These are phyloP conservation scores for Zygosaccharomyces sapae DNA, from an alignment of 1,139 yeast species.

Conservation along the genomic window DNA sequence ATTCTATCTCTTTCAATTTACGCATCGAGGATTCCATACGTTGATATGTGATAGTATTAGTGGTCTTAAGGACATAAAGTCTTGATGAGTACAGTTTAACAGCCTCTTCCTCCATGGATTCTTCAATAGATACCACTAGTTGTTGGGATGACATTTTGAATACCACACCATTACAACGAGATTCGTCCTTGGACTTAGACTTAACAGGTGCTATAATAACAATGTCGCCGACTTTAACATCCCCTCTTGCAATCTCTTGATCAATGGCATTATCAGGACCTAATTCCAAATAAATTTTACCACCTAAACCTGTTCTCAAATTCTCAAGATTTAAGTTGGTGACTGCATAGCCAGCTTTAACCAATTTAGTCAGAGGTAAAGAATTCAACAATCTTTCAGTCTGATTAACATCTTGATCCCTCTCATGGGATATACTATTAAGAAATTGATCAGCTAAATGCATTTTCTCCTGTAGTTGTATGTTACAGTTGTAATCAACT, in stretches of 20 bases:
- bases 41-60: slow-evolving; percentile 66
- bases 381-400: slow-evolving; percentile 48
- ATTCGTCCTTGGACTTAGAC: slow-evolving; percentile 14
- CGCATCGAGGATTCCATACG: slow-evolving; percentile 79
- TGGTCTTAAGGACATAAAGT: slow-evolving; percentile 60
- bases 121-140: slow-evolving; percentile 61
- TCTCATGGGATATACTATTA: slow-evolving; percentile 55
- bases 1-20: slow-evolving; percentile 52
- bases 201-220: slow-evolving; percentile 39
- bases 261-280: slow-evolving; percentile 54
- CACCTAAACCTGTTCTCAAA: slow-evolving; percentile 75
- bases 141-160: slow-evolving; percentile 42
- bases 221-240: slow-evolving; percentile 74
- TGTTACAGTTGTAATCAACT: not conserved
- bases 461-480: slow-evolving; percentile 23
- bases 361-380: slow-evolving; percentile 61
- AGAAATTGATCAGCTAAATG: slow-evolving; percentile 45
- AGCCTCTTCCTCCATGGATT: slow-evolving; percentile 46
- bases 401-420: slow-evolving; percentile 53
- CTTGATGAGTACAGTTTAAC: slow-evolving; percentile 41
- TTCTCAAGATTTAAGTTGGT: slow-evolving; percentile 61
- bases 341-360: slow-evolving; percentile 69
- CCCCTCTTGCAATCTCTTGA: slow-evolving; percentile 50
- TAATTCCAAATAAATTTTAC: slow-evolving; percentile 63
- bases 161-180: slow-evolving; percentile 31